A percentile compares a stretch with the other conserved stretches of the same genome.
Evolutionary conservation across 371 early-diverging fungal species (phyloP).

Genomic region (Mortierella sp.): DNA sequence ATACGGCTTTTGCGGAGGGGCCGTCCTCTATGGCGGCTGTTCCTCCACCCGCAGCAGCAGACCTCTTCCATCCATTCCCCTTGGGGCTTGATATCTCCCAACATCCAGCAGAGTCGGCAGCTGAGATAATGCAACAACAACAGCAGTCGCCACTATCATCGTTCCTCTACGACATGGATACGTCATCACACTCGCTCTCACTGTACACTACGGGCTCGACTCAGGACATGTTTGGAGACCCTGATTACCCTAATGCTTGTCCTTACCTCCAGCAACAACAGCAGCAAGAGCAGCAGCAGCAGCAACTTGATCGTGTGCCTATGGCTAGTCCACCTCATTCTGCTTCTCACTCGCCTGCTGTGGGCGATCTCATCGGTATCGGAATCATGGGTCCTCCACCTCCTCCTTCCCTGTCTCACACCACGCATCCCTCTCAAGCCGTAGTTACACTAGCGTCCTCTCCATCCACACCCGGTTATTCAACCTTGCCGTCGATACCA

Average conservation of each 20-base stretch:
- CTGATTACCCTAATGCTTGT: background rate
- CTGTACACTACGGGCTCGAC: conserved; percentile 3
- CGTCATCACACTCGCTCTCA: background rate
- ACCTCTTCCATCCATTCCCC: background rate
- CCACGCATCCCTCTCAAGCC: background rate
- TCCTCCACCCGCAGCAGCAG: too few species aligned
- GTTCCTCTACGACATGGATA: conserved; percentile 11
- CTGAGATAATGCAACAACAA: background rate
- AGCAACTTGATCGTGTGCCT: too few species aligned
- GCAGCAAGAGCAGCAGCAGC: background rate
- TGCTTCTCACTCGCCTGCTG: background rate
- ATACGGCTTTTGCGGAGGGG: too few species aligned
- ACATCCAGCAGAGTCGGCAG: too few species aligned
- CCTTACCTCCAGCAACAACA: background rate
- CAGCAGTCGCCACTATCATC: conserved; percentile 9
- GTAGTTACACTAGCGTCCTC: background rate
- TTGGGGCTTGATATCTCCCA: background rate
- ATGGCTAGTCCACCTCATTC: too few species aligned
- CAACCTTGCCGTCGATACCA: background rate
- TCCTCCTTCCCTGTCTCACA: background rate
- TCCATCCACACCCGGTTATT: background rate
- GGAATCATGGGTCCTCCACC: conserved; percentile 7
- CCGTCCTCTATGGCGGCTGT: too few species aligned
- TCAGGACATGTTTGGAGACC: background rate
- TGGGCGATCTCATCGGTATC: conserved; percentile 4